Evolutionary conservation across 1,139 yeast species (phyloP), one percentile per base, ranked within the genome.

Genomic region (Kurtzmaniella quercitrusa): DNA sequence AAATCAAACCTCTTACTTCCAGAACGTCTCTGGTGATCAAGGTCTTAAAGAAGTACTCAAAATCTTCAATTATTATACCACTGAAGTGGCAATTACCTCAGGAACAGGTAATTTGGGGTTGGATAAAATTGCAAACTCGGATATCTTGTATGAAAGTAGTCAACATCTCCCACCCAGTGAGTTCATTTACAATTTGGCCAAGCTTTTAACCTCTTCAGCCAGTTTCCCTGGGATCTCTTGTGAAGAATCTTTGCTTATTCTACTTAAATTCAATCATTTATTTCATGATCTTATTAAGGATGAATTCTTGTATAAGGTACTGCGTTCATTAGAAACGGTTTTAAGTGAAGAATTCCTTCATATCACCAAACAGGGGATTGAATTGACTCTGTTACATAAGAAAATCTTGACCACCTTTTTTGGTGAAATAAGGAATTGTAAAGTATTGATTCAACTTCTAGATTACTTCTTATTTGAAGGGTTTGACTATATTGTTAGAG

Each of bases 391-490:
- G 6, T 48, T 68, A 21, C 59, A 62, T 47, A 61, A 62, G 50
- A 50, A 51, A 18, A 43, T 59, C 11, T 45, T 68, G 11, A 57
- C 55, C 45, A 54, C 52, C 16, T 59, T 65, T 34, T 62, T 67
- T 37, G 51, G 37, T 11, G 47, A 47, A 33, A 54, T 59, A 19
- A 45, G 45, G 2, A 50, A 48, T 16, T 40, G 41, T 2, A 42
- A 41, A 3, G 43, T 47, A 11, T 44, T 54, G 25, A 44, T 59
- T 18, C 52, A 50, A 39, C 46, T 68, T 1, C 53, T 71, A 34
- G 78, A 73, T 49, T 63, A 69, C 41, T 52, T 70, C 11, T 56
- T 71, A 11, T 62, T 73, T 44, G 74, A 72, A 53, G 78, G 78
- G 4, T 63, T 67, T 47, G 70, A 65, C 47, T 65, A 65, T 44